phyloP scores from a whole-genome alignment of 306 rosid species.

The Cercis canadensis region DNA sequence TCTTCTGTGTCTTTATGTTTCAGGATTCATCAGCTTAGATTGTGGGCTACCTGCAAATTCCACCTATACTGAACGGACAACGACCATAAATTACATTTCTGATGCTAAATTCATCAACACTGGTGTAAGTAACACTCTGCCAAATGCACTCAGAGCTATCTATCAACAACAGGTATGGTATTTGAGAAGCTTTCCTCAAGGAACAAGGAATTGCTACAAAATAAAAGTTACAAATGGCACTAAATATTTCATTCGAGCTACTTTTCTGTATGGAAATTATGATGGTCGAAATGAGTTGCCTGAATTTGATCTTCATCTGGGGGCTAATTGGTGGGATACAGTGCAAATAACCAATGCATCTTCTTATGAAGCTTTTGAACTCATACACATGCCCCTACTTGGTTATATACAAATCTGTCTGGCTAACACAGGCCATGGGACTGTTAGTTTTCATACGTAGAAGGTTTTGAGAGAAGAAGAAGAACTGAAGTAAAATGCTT shows the following conservation, averaged over 20 bases:
- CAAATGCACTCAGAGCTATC: background rate
- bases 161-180: slow-evolving; percentile 17
- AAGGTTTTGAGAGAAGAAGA: no score
- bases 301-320: slow-evolving; percentile 48
- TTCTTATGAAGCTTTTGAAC: background rate
- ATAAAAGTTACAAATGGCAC: slow-evolving; percentile 33
- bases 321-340: slow-evolving; percentile 46
- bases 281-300: slow-evolving; percentile 40
- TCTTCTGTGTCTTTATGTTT: background rate
- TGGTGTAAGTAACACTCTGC: slow-evolving; percentile 35
- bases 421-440: slow-evolving; percentile 44
- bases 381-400: slow-evolving; percentile 42
- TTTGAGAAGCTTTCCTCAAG: slow-evolving; percentile 54
- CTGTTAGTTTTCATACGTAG: no score
- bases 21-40: slow-evolving; percentile 60
- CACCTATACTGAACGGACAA: slow-evolving; percentile 28
- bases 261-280: slow-evolving; percentile 51
- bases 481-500: no score
- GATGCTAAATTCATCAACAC: slow-evolving; percentile 45
- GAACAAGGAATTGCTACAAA: slow-evolving; percentile 58
- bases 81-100: slow-evolving; percentile 47
- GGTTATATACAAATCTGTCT: slow-evolving; percentile 49
- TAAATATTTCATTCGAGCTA: slow-evolving; percentile 39
- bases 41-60: slow-evolving; percentile 43
- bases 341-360: slow-evolving; percentile 23